These are phyloP conservation scores for Trichoderma arundinaceum DNA, from an alignment of 2,329 filamentous ascomycete genomes.

Conservation along the genomic window DNA sequence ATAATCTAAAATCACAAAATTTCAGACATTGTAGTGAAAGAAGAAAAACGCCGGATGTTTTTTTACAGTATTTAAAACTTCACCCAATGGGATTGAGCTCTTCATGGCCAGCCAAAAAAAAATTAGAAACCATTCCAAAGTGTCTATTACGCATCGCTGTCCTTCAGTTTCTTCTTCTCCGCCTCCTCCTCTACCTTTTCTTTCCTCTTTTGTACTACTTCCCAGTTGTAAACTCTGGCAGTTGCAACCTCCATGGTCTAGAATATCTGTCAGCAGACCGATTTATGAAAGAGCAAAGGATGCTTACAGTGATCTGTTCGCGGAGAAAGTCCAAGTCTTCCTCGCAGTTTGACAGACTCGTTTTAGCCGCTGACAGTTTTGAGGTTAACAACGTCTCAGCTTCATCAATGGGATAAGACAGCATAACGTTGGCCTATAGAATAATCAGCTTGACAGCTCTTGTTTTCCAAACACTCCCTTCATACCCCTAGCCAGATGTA, in stretches of 20 bases:
- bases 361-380: conserved; percentile 80
- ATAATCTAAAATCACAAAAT: no score
- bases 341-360: conserved; percentile 84
- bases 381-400: conserved; percentile 77
- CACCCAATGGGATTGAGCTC: not conserved
- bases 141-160: conserved; percentile 39
- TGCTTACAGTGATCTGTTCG: conserved; percentile 89
- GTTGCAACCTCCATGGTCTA: conserved; percentile 96
- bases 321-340: conserved; percentile 95
- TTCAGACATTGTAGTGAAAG: not conserved
- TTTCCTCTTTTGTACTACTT: conserved; percentile 93
- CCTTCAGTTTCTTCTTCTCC: conserved; percentile 49
- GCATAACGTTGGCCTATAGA: conserved; percentile 88
- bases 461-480: not conserved
- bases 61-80: conserved; percentile 20
- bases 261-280: conserved; percentile 10
- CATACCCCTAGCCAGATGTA: conserved; percentile 92
- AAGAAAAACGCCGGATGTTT: conserved; percentile 18
- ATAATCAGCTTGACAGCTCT: conserved; percentile 19
- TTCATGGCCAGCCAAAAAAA: conserved; percentile 18
- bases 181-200: conserved; percentile 73
- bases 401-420: conserved; percentile 89
- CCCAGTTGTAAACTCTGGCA: conserved; percentile 99
- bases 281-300: not conserved
- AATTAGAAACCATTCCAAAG: conserved; percentile 18